Percentiles rank a stretch among this genome's conserved stretches.
These are phyloP conservation scores for Penicillium sp. DNA, from an alignment of 2,329 filamentous ascomycete genomes.

Conservation along the genomic window DNA sequence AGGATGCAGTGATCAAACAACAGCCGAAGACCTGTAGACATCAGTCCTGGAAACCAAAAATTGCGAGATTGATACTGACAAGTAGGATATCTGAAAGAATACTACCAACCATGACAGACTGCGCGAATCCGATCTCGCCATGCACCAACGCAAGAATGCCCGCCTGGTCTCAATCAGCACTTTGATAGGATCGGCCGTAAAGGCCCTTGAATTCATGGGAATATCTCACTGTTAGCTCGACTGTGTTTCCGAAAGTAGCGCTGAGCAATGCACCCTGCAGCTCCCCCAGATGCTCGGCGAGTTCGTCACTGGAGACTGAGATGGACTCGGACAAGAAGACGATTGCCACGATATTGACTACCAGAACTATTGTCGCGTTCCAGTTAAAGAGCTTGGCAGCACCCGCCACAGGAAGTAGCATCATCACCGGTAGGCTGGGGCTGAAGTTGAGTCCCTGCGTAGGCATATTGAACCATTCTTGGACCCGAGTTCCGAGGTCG, in stretches of 20 bases:
- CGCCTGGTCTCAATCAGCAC: constrained; percentile 45
- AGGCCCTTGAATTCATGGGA: background rate
- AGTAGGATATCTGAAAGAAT: constrained; percentile 87
- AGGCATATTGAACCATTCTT: constrained; percentile 3
- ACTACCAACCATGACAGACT: constrained; percentile 86
- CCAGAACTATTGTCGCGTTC: constrained; percentile 9
- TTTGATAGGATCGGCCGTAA: background rate
- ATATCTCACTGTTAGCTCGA: constrained; percentile 12
- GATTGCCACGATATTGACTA: constrained; percentile 12
- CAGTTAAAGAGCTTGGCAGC: constrained; percentile 10
- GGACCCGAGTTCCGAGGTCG: constrained; percentile 1
- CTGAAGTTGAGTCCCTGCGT: background rate
- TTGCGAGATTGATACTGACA: constrained; percentile 32
- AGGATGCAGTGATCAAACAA: constrained; percentile 70
- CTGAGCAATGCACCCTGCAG: constrained; percentile 14
- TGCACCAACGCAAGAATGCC: constrained; percentile 80
- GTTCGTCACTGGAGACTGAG: constrained; percentile 10
- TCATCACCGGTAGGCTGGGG: constrained; percentile 3
- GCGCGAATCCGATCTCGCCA: constrained; percentile 82
- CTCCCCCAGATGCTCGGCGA: constrained; percentile 10
- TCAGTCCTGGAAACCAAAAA: background rate
- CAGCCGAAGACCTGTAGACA: constrained; percentile 58
- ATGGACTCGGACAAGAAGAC: constrained; percentile 11
- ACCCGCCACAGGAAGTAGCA: constrained; percentile 7
- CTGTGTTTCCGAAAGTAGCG: constrained; percentile 15